Base-by-base conservation (phyloP, 192 early-diverging fungal species). In the Podila horticola region DNA sequence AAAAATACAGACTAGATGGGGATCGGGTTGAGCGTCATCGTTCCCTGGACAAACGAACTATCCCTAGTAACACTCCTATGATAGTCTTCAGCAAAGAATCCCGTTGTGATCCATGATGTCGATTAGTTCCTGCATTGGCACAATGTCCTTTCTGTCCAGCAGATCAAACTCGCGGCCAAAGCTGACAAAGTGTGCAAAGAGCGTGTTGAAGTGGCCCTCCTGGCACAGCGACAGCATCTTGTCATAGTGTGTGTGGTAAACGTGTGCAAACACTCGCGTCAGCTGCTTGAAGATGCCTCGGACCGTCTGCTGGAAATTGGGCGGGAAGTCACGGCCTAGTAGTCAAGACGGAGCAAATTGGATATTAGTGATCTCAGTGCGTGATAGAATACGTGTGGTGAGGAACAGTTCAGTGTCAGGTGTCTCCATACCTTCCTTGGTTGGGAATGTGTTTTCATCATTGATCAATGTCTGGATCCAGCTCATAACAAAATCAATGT, bases 131-230 rank as follows among this genome's bases (percentile, higher is more conserved):
- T 84, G 81, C 86, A 98, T 85, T 20, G 95, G 94, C 30, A 86
- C 85, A 69, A 94, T 82, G 64, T 98, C 97, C 85, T 96, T 97
- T 73, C 93, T 93, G 61, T 98, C 97, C 50, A 99, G 66, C 50
- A 98, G 85, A 73, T 97, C 96, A 88, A 97, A 99, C 77, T 97
- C 96, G 69, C 90, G 90, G 22, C 91, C 91, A 85, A 99, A 99
- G 13, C 94, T 94, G 41, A 96, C 89, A 82, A 99, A 95, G 74
- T 99, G 97, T 3, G 97, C 95, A 91, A 97, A 97, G 20, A 99
- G 85, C 8, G 97, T 94, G 88, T 99, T 99, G 69, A 98, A 90
- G 74, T 99, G 97, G 0, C 90, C 90, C 72, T 99, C 96, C 51
- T 93, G 90, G 34, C 86, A 88, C 33, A 98, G 79, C 74, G 92